A percentile compares a stretch with the other conserved stretches of the same genome.
phyloP scores from a whole-genome alignment of 1,284 basidiomycete species.

The Xerocomus minutiporus region DNA sequence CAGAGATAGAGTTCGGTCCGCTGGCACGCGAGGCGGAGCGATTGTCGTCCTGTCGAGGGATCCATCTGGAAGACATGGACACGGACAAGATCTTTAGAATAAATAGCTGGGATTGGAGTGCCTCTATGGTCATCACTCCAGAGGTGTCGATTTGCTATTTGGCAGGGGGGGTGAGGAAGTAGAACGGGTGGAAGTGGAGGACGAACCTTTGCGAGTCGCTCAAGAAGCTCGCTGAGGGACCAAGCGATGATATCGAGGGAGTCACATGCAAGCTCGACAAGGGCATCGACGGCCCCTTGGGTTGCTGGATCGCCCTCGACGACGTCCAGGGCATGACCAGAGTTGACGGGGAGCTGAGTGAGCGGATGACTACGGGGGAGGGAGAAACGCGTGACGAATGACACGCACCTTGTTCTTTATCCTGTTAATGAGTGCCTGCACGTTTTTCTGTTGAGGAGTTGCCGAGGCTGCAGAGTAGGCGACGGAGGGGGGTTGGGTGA shows the following conservation, averaged over 20 bases:
- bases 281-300: slow-evolving; percentile 68
- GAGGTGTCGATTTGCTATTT: slow-evolving; percentile 48
- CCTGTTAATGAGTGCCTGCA: slow-evolving; percentile 66
- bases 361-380: not conserved
- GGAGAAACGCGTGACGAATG: slow-evolving; percentile 1
- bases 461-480: slow-evolving; percentile 36
- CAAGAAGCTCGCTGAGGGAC: slow-evolving; percentile 71
- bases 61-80: slow-evolving; percentile 78
- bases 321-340: slow-evolving; percentile 66
- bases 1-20: slow-evolving; percentile 30
- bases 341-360: slow-evolving; percentile 77
- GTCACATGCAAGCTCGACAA: slow-evolving; percentile 74
- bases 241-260: slow-evolving; percentile 75
- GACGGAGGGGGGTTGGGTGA: slow-evolving; percentile 31
- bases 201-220: slow-evolving; percentile 72
- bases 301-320: slow-evolving; percentile 73
- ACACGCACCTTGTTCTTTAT: slow-evolving; percentile 61
- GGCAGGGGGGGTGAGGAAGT: slow-evolving; percentile 7
- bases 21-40: slow-evolving; percentile 42
- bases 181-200: not conserved
- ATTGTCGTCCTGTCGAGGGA: slow-evolving; percentile 36
- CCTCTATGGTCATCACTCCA: slow-evolving; percentile 58
- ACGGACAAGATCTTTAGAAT: slow-evolving; percentile 80
- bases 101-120: slow-evolving; percentile 87
- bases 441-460: slow-evolving; percentile 68